Evolutionary conservation across 2,329 filamentous ascomycete species (phyloP).

Genomic region (Calonectria pseudoturangicola): DNA sequence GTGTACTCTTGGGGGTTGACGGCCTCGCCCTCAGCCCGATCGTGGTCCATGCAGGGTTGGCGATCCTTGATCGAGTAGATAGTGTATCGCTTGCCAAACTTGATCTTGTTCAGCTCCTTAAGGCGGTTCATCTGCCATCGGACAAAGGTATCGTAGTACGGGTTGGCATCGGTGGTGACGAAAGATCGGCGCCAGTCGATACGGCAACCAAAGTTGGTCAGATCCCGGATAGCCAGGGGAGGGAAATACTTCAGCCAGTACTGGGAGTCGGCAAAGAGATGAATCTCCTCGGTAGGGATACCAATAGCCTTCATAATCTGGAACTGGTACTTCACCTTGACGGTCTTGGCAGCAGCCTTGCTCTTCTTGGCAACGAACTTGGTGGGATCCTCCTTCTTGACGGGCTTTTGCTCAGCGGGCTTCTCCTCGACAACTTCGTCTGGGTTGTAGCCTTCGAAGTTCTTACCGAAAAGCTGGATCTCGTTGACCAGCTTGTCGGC

Average conservation of each 20-base stretch:
- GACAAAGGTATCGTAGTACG: constrained; percentile 96
- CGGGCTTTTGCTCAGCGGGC: constrained; percentile 76
- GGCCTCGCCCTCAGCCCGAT: constrained; percentile 68
- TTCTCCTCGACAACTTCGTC: constrained; percentile 72
- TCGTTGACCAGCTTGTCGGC: constrained; percentile 96
- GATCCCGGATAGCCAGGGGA: constrained; percentile 76
- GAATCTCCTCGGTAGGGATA: constrained; percentile 90
- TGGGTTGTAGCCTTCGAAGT: constrained; percentile 86
- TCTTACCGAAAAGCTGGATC: constrained; percentile 89
- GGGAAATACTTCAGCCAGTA: constrained; percentile 95
- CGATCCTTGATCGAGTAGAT: constrained; percentile 79
- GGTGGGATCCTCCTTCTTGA: constrained; percentile 83
- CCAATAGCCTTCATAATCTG: constrained; percentile 96
- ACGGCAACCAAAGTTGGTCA: constrained; percentile 88
- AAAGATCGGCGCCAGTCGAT: constrained; percentile 96
- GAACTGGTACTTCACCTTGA: constrained; percentile 96
- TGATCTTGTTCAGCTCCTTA: constrained; percentile 92
- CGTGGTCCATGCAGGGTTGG: constrained; percentile 69
- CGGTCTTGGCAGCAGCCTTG: constrained; percentile 91
- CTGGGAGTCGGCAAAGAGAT: constrained; percentile 92
- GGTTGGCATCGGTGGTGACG: constrained; percentile 96
- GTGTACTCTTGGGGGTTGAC: constrained; percentile 91
- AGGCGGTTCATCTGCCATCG: constrained; percentile 98
- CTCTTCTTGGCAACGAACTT: constrained; percentile 96
- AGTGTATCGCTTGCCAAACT: constrained; percentile 94